phyloP scores from a whole-genome alignment of 768 basidiomycete genomes.

The Termitomyces sp. region DNA sequence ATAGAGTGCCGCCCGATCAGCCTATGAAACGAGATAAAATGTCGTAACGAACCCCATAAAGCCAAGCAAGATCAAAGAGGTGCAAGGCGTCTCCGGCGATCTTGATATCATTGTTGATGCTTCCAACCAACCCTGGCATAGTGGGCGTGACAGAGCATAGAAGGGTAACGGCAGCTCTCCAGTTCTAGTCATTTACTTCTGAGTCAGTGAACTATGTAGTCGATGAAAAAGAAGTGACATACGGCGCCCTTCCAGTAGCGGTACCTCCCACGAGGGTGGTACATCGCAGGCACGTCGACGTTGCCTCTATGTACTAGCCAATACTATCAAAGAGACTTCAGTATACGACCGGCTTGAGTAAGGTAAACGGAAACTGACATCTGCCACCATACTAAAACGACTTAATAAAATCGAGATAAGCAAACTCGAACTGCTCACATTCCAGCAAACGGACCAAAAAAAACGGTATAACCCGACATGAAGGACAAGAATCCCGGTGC shows the following conservation, averaged over 20 bases:
- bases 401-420: not conserved
- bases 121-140: slow-evolving; percentile 76
- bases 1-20: not conserved
- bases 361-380: slow-evolving; percentile 30
- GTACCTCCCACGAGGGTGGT: slow-evolving; percentile 76
- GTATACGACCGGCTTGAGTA: not conserved
- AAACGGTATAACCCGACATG: slow-evolving; percentile 83
- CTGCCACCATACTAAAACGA: slow-evolving; percentile 40
- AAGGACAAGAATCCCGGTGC: slow-evolving; percentile 72
- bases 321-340: slow-evolving; percentile 42
- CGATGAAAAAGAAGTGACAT: no score
- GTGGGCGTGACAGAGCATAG: slow-evolving; percentile 67
- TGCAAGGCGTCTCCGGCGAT: slow-evolving; percentile 51
- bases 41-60: slow-evolving; percentile 57
- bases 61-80: slow-evolving; percentile 72
- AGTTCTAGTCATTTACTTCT: slow-evolving; percentile 51
- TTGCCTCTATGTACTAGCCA: slow-evolving; percentile 73
- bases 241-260: slow-evolving; percentile 68
- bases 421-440: slow-evolving; percentile 36
- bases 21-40: not conserved
- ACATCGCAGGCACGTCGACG: slow-evolving; percentile 84
- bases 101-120: slow-evolving; percentile 62
- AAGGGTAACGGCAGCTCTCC: slow-evolving; percentile 71
- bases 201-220: no score
- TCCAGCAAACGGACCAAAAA: slow-evolving; percentile 82